Evolutionary conservation across 768 basidiomycete genomes (phyloP), one percentile per base, ranked within the genome.

Genomic region (Termitomyces eurrhizus): DNA sequence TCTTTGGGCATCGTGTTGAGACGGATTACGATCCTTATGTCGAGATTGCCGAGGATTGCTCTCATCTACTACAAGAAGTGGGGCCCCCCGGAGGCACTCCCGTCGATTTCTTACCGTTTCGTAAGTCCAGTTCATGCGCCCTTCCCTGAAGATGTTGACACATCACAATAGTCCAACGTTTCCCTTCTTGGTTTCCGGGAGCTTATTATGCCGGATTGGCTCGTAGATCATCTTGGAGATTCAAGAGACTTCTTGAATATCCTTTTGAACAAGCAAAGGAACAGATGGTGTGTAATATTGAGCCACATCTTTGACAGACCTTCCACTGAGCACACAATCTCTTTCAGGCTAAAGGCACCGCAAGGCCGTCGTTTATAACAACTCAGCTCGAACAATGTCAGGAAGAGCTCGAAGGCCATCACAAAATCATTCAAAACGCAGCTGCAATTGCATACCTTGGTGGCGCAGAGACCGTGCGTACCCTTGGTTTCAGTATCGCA

Each of bases 391-490:
- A 60, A 32, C 29, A 49, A 37, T 48, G 9, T 26, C 24, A 13
- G 5, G 51, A 50, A 29, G 67, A 58, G 18, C 33, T 26, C 16
- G 51, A 57, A 18, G 44, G 53, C 16, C 36, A 26, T 13, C 48
- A 58, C 13, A 60, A 65, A 5, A 57, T 60, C 21, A 55, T 71
- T 12, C 61, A 66, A 45, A 66, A 56, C 7, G 57, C 53, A 18
- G 64, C 64, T 3, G 66, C 64, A 21, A 41, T 64, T 9, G 55
- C 68, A n/a, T 69, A 66, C 45, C 42, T 66, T 51, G 75, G 68
- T 24, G 78, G 74, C 29, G 72, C 70, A 14, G 74, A 76, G 56
- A 78, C 78, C 32, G 78, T 78, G 55, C 21, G 62, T 44, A 4
- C 4, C 11, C 11, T 21, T 13, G 13, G 18, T 32, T 42, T 21